A percentile compares a stretch with the other conserved stretches of the same genome.
Evolutionary conservation across 2,329 filamentous ascomycete species (phyloP).

Genomic region (Alternaria novae-zelandiae): DNA sequence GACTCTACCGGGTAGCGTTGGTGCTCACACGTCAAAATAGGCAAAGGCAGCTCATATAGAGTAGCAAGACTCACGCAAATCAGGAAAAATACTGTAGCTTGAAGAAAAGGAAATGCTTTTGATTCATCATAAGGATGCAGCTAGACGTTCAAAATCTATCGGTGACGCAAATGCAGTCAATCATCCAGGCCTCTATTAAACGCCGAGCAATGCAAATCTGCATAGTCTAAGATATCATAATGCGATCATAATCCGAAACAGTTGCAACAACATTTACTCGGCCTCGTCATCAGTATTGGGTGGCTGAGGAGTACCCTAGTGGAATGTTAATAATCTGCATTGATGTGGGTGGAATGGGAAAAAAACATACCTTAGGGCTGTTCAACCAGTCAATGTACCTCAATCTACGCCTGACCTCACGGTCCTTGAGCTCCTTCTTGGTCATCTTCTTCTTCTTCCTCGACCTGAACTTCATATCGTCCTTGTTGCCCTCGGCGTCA

Average conservation of each 20-base stretch:
- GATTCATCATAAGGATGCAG: constrained; percentile 12
- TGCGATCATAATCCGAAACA: constrained; percentile 13
- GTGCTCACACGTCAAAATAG: not conserved
- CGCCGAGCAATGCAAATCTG: constrained; percentile 30
- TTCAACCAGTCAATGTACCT: constrained; percentile 82
- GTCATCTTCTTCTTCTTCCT: constrained; percentile 99
- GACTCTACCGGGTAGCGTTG: not conserved
- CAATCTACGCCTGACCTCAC: constrained; percentile 83
- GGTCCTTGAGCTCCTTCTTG: constrained; percentile 93
- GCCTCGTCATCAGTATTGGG: constrained; percentile 51
- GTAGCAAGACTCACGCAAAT: not conserved
- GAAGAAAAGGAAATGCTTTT: constrained; percentile 16
- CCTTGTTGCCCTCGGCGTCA: constrained; percentile 78
- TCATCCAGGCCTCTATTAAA: constrained; percentile 23
- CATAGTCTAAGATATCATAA: constrained; percentile 18
- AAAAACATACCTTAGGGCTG: constrained; percentile 62
- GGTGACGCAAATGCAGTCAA: constrained; percentile 10
- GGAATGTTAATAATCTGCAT: constrained; percentile 24
- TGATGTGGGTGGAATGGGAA: not conserved
- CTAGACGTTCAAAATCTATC: constrained; percentile 15
- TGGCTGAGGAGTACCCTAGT: constrained; percentile 49
- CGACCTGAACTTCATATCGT: constrained; percentile 84
- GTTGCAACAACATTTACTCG: constrained; percentile 28
- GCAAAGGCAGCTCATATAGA: not conserved
- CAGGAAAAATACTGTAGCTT: not conserved